Evolutionary conservation across 2,329 filamentous ascomycete species (phyloP), one percentile per base, ranked within the genome.

Genomic region (Aspergillus carbonarius): DNA sequence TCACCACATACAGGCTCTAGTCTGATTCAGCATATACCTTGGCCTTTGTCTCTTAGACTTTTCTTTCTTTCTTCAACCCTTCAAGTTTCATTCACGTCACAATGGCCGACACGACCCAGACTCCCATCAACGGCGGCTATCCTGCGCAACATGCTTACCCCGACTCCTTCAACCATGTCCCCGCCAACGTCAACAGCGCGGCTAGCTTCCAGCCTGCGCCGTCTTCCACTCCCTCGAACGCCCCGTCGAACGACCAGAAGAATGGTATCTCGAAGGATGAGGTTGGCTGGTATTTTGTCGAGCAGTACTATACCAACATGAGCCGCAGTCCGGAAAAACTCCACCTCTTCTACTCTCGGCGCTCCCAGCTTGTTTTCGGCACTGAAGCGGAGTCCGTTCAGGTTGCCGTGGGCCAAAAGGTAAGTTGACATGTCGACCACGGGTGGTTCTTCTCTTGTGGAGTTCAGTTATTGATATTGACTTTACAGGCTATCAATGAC

Each of bases 281-380:
- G 81, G 92, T 99, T 67, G 95, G 92, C 78, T 99, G 95, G 95
- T 98, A 93, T 81, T 99, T 99, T 69, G 95, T 99, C 59, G 93
- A 98, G 85, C 92, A 96, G 79, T 99, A 97, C 83, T 99, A 99
- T 81, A 98, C 91, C 68, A 99, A 92, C 62, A 81, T 99, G 73
- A 97, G 93, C 86, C 93, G 93, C 79, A 90, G 83, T 66, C 93
- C 95, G 20, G 92, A 96, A 74, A 96, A 95, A 79, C 90, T 99
- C 70, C 93, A 87, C 77, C 87, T 98, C 55, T 99, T 97, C 83
- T 98, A 98, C 80, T 90, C 91, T 80, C 96, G 96, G 80, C 89
- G 88, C 66, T 98, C 95, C 57, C 93, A 97, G 79, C 93, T 96
- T 71, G 92, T 98, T 62, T 95, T 90, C 67, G 95, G 95, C 55